Conservation (phyloP, 441 rosid genomes). For the Breynia disticha region DNA sequence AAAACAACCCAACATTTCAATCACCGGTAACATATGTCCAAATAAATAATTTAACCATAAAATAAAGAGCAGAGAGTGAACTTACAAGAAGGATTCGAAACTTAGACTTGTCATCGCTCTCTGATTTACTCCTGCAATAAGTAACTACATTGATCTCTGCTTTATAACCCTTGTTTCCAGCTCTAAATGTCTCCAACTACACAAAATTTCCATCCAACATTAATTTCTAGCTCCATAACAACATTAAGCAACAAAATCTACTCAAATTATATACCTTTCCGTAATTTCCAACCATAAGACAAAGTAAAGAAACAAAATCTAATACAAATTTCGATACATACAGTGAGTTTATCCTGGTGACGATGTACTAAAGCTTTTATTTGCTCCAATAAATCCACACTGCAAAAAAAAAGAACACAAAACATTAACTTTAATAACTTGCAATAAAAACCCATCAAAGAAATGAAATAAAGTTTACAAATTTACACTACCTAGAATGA, state of each 20-base stretch:
- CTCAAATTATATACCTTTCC: no score
- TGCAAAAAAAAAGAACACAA: slow-evolving; percentile 23
- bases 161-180: slow-evolving; percentile 63
- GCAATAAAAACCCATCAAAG: background rate
- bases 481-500: slow-evolving; percentile 58
- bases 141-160: slow-evolving; percentile 73
- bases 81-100: slow-evolving; percentile 95
- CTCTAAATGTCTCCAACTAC: slow-evolving; percentile 56
- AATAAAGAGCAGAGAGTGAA: slow-evolving; percentile 6
- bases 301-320: no score
- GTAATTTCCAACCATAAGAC: no score
- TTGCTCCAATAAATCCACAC: slow-evolving; percentile 66
- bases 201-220: background rate
- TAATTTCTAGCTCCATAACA: background rate
- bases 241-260: no score
- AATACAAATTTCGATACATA: slow-evolving; percentile 19
- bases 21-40: background rate
- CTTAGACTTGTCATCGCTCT: slow-evolving; percentile 48
- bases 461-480: background rate
- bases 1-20: background rate
- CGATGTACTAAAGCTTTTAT: slow-evolving; percentile 63
- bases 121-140: slow-evolving; percentile 40
- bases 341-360: slow-evolving; percentile 84
- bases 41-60: no score
- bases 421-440: background rate